Conservation (phyloP, 73 alveolate genomes). For the Tetrahymena elliotti region DNA sequence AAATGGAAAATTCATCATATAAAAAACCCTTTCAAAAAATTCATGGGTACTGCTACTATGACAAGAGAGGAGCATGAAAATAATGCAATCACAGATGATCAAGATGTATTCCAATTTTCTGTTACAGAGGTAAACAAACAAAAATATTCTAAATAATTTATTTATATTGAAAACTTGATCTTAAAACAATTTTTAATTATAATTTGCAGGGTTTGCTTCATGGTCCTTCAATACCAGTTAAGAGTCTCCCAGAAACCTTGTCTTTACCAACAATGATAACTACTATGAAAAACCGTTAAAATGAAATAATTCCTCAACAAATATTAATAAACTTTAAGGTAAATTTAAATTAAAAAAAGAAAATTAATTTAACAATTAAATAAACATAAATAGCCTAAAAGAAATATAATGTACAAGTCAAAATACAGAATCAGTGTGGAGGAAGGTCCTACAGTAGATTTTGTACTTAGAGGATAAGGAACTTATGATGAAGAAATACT, state of each 20-base stretch:
- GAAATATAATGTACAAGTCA: slow-evolving; percentile 15
- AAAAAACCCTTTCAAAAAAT: slow-evolving; percentile 51
- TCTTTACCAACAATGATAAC: slow-evolving; percentile 22
- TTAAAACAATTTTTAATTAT: no score
- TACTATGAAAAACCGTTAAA: slow-evolving; percentile 1
- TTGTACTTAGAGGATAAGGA: slow-evolving; percentile 33
- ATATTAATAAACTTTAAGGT: slow-evolving; percentile 31
- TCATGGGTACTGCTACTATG: slow-evolving; percentile 58
- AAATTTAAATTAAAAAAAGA: not conserved
- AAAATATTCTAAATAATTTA: no score
- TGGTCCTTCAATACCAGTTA: slow-evolving; percentile 39
- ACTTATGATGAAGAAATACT: slow-evolving; percentile 73
- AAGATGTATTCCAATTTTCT: slow-evolving; percentile 68
- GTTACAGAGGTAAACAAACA: slow-evolving; percentile 35
- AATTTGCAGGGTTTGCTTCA: slow-evolving; percentile 9
- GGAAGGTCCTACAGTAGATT: slow-evolving; percentile 44
- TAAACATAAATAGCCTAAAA: slow-evolving; percentile 3
- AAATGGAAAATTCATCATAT: slow-evolving; percentile 68
- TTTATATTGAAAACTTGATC: no score
- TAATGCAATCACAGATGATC: slow-evolving; percentile 62
- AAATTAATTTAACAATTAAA: no score
- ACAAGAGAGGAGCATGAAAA: slow-evolving; percentile 60
- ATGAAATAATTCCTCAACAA: slow-evolving; percentile 9
- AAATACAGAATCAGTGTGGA: slow-evolving; percentile 33
- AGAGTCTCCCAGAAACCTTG: slow-evolving; percentile 32